Evolutionary conservation across 225 moss, liverwort and hornwort genomes (phyloP).

Genomic region (Asterella californica): DNA sequence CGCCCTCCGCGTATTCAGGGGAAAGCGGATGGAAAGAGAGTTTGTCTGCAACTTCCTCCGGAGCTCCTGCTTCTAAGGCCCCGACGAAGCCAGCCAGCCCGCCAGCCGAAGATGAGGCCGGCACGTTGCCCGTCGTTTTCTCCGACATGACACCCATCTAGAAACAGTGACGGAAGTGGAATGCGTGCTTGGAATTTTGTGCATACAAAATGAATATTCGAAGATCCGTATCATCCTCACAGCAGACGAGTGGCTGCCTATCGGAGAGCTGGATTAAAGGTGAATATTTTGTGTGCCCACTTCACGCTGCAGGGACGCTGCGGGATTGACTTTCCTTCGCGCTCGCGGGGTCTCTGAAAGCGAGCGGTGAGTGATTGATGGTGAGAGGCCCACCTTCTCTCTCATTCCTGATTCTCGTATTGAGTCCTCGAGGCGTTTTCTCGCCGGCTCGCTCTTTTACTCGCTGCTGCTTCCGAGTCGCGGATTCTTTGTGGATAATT

Average conservation of each 20-base stretch:
- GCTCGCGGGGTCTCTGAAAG: not conserved
- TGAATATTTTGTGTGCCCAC: not conserved
- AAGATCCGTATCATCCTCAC: not conserved
- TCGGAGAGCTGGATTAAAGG: not conserved
- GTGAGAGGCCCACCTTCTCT: not conserved
- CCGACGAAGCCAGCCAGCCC: too few relatives aligned
- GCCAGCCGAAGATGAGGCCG: not conserved
- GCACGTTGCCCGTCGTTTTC: not conserved
- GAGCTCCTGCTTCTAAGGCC: not conserved
- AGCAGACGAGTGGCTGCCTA: not conserved
- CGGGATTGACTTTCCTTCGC: not conserved
- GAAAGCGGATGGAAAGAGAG: slow-evolving; percentile 7
- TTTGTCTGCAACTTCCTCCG: not conserved
- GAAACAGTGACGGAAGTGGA: not conserved
- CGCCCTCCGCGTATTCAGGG: too few relatives aligned
- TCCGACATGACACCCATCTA: not conserved
- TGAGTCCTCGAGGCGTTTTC: not conserved
- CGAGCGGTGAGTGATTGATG: not conserved
- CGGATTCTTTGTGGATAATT: not conserved
- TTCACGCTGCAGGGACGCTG: not conserved
- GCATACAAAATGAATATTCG: slow-evolving; percentile 2
- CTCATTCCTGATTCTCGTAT: too few relatives aligned
- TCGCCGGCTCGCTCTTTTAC: not conserved
- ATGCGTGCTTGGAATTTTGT: not conserved
- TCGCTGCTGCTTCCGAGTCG: not conserved